These are phyloP conservation scores for Pythium phragmiticola DNA, from an alignment of 352 stramenopile species.

Conservation along the genomic window DNA sequence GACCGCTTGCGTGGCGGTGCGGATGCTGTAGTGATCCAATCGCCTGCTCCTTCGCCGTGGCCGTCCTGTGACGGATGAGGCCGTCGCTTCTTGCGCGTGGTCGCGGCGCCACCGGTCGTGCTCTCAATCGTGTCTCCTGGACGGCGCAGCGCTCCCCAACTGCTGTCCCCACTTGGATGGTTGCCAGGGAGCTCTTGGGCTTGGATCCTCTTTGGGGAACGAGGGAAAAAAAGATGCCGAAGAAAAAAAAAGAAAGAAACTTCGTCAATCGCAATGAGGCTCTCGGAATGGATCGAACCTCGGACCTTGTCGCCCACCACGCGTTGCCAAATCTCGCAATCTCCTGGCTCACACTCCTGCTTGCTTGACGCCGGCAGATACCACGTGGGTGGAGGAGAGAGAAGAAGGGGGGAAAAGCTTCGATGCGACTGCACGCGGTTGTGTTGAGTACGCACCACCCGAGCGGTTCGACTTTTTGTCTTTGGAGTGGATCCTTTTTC, in stretches of 20 bases:
- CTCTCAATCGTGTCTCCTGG: constrained; percentile 17
- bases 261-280: constrained; percentile 6
- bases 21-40: not conserved
- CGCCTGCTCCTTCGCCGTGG: not conserved
- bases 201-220: not conserved
- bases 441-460: too few relatives aligned
- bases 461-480: too few relatives aligned
- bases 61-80: constrained; percentile 1
- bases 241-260: constrained; percentile 12
- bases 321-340: not conserved
- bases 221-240: not conserved
- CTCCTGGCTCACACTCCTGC: too few relatives aligned
- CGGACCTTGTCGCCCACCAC: not conserved
- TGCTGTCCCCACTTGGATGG: not conserved
- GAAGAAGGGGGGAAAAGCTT: too few relatives aligned
- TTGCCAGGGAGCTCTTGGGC: not conserved
- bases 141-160: too few relatives aligned
- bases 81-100: constrained; percentile 24
- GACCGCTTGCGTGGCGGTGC: constrained; percentile 4
- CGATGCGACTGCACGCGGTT: too few relatives aligned
- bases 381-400: too few relatives aligned
- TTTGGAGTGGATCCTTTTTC: too few relatives aligned
- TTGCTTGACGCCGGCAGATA: too few relatives aligned
- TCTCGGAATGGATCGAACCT: not conserved
- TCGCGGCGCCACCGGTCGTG: constrained; percentile 6